phyloP scores from a whole-genome alignment of 768 basidiomycete genomes.

The Boletellus emodensis region DNA sequence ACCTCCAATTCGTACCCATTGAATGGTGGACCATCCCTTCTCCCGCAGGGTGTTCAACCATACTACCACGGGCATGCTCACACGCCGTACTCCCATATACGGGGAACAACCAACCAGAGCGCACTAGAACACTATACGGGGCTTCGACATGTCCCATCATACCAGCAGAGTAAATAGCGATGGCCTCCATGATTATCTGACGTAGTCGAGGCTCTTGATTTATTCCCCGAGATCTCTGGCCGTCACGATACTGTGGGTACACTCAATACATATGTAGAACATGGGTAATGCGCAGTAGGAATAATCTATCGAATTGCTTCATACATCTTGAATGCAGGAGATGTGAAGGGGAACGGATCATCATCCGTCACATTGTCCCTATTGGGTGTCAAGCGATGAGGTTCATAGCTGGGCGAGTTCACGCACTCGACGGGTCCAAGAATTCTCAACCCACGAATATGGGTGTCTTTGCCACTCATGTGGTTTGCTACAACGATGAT shows the following conservation, averaged over 20 bases:
- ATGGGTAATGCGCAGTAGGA: constrained; percentile 21
- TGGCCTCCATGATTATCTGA: neutral
- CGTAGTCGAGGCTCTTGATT: constrained; percentile 1
- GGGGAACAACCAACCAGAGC: constrained; percentile 15
- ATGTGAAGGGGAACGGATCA: constrained; percentile 70
- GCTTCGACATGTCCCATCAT: constrained; percentile 27
- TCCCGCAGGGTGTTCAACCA: constrained; percentile 22
- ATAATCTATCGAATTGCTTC: constrained; percentile 62
- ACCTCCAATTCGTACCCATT: constrained; percentile 14
- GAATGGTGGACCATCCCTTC: constrained; percentile 17
- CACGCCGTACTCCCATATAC: constrained; percentile 27
- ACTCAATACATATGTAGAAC: constrained; percentile 22
- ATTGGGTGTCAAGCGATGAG: constrained; percentile 2
- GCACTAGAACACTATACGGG: constrained; percentile 23
- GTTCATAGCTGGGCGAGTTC: neutral
- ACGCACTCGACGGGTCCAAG: constrained; percentile 80
- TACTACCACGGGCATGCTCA: constrained; percentile 26
- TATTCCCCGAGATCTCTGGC: constrained; percentile 3
- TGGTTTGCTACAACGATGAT: constrained; percentile 90
- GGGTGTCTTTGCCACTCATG: constrained; percentile 98
- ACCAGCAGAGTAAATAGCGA: constrained; percentile 28
- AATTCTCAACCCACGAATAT: constrained; percentile 87
- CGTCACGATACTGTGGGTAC: constrained; percentile 10
- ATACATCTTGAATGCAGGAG: constrained; percentile 67
- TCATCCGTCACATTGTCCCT: constrained; percentile 50